A percentile compares a stretch with the other conserved stretches of the same genome.
phyloP scores from a whole-genome alignment of 495 filamentous ascomycete species.

The Talaromyces nanjingensis region DNA sequence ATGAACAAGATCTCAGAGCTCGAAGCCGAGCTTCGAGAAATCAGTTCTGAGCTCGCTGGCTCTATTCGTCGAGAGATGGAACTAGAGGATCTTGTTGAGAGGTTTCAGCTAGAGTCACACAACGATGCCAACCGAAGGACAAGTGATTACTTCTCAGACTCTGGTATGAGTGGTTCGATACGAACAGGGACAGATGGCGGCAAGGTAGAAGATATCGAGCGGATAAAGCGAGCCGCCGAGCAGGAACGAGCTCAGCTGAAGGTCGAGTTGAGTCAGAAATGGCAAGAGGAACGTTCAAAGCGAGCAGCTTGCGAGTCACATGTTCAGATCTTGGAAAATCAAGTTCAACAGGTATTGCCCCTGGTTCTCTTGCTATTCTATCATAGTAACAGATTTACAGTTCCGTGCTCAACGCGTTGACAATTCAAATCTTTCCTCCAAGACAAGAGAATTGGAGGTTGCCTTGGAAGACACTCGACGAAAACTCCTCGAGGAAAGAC shows the following conservation, averaged over 20 bases:
- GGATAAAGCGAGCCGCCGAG: slow-evolving; percentile 73
- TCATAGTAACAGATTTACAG: slow-evolving; percentile 18
- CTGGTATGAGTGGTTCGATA: slow-evolving; percentile 71
- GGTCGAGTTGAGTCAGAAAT: slow-evolving; percentile 70
- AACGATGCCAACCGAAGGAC: slow-evolving; percentile 58
- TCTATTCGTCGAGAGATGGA: slow-evolving; percentile 97
- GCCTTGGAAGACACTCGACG: slow-evolving; percentile 74
- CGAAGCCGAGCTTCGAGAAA: slow-evolving; percentile 87
- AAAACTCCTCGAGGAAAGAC: slow-evolving; percentile 75
- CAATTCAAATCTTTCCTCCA: slow-evolving; percentile 34
- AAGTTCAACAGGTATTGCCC: slow-evolving; percentile 49
- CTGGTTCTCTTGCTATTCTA: background rate
- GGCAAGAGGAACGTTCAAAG: slow-evolving; percentile 74
- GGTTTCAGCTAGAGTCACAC: slow-evolving; percentile 67
- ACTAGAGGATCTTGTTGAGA: slow-evolving; percentile 86
- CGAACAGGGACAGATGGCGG: slow-evolving; percentile 64
- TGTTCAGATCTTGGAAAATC: slow-evolving; percentile 70
- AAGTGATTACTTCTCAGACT: slow-evolving; percentile 98
- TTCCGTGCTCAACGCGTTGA: slow-evolving; percentile 40
- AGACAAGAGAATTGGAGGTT: slow-evolving; percentile 63
- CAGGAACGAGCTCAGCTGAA: slow-evolving; percentile 87
- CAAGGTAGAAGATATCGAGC: slow-evolving; percentile 76
- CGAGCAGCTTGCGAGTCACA: slow-evolving; percentile 73
- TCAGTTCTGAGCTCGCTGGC: slow-evolving; percentile 83
- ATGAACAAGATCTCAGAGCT: slow-evolving; percentile 60